These are phyloP conservation scores for Hygrophila difformis DNA, from an alignment of 257 asterid genomes.

Conservation along the genomic window DNA sequence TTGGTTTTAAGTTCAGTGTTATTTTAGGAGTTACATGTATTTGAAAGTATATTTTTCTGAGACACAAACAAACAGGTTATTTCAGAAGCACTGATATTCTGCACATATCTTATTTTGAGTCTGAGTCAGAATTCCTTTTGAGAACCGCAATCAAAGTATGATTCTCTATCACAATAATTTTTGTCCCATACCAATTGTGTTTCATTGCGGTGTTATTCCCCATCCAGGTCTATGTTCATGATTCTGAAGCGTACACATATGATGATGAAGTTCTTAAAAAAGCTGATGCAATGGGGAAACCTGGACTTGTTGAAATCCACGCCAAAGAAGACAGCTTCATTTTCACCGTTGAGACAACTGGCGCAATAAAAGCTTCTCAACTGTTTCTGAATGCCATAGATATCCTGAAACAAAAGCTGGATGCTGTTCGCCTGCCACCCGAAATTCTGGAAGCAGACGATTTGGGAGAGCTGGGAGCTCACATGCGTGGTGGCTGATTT, in stretches of 20 bases:
- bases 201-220: neutral
- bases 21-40: too few relatives aligned
- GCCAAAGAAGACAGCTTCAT: slow-evolving; percentile 92
- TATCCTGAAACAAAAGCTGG: slow-evolving; percentile 81
- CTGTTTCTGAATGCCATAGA: slow-evolving; percentile 79
- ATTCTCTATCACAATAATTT: too few relatives aligned
- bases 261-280: slow-evolving; percentile 94
- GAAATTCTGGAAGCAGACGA: slow-evolving; percentile 98
- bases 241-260: slow-evolving; percentile 82
- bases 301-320: slow-evolving; percentile 73
- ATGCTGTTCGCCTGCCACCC: slow-evolving; percentile 87
- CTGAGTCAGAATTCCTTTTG: too few relatives aligned
- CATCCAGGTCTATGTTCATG: slow-evolving; percentile 55
- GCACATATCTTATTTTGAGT: too few relatives aligned
- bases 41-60: too few relatives aligned
- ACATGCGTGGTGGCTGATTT: slow-evolving; percentile 91
- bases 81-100: too few relatives aligned
- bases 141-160: too few relatives aligned
- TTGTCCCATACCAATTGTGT: neutral
- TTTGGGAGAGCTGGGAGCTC: slow-evolving; percentile 96
- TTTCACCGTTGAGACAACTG: slow-evolving; percentile 88
- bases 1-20: too few relatives aligned
- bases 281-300: slow-evolving; percentile 75
- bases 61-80: too few relatives aligned
- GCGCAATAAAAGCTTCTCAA: slow-evolving; percentile 84